These are phyloP conservation scores for Mucor velutinosus DNA, from an alignment of 371 early-diverging fungal species.

Conservation along the genomic window DNA sequence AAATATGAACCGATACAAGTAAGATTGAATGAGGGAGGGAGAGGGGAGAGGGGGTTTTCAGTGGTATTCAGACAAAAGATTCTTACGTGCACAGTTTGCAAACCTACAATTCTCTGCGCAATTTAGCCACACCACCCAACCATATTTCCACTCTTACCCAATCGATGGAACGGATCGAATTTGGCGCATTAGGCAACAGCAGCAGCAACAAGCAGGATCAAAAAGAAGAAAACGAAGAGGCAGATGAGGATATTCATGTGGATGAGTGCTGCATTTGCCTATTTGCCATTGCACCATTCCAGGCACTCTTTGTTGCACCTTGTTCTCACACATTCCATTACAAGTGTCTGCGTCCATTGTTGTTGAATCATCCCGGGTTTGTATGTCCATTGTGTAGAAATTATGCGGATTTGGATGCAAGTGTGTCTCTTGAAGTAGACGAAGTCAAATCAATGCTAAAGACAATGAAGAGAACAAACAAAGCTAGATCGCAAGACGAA, in stretches of 20 bases:
- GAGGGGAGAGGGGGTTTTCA: too few relatives aligned
- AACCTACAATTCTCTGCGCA: constrained; percentile 18
- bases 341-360: constrained; percentile 82
- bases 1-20: constrained; percentile 48
- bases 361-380: constrained; percentile 70
- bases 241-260: constrained; percentile 18
- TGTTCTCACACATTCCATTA: constrained; percentile 96
- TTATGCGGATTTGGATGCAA: constrained; percentile 86
- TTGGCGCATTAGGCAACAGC: neutral
- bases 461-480: constrained; percentile 6
- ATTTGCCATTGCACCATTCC: constrained; percentile 84
- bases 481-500: neutral
- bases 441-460: constrained; percentile 23
- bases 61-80: neutral
- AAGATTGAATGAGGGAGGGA: neutral
- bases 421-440: constrained; percentile 59
- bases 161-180: constrained; percentile 1
- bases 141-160: neutral
- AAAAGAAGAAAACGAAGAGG: neutral
- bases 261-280: constrained; percentile 96
- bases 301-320: constrained; percentile 94
- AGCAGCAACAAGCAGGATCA: too few relatives aligned
- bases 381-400: constrained; percentile 94
- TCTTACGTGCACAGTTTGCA: constrained; percentile 4
- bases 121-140: constrained; percentile 14